A percentile compares a stretch with the other conserved stretches of the same genome.
These are phyloP conservation scores for Backusella liffmaniae DNA, from an alignment of 192 early-diverging fungal genomes.

Conservation along the genomic window DNA sequence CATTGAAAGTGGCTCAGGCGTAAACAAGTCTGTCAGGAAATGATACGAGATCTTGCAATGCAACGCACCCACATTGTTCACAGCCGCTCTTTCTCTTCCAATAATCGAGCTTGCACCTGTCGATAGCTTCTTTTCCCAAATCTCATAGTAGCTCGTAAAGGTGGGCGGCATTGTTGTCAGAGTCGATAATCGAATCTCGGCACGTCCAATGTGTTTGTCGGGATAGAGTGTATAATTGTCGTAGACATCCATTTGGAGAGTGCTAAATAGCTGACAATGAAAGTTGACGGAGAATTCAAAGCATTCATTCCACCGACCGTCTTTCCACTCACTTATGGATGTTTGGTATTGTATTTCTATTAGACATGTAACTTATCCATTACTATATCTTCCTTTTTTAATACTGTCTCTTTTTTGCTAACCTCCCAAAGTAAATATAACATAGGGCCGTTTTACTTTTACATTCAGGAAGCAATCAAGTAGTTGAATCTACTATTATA, in stretches of 20 bases:
- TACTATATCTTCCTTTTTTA: neutral
- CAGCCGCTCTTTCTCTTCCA: slow-evolving; percentile 14
- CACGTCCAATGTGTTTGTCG: slow-evolving; percentile 65
- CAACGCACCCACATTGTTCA: slow-evolving; percentile 65
- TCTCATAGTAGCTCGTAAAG: slow-evolving; percentile 74
- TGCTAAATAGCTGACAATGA: slow-evolving; percentile 75
- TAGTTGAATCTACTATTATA: slow-evolving; percentile 51
- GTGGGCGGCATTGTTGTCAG: slow-evolving; percentile 63
- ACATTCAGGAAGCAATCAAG: slow-evolving; percentile 57
- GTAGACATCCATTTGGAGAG: slow-evolving; percentile 67
- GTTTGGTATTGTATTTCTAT: slow-evolving; percentile 65
- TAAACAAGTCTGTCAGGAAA: slow-evolving; percentile 18
- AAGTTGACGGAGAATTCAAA: slow-evolving; percentile 69
- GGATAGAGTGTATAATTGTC: slow-evolving; percentile 59
- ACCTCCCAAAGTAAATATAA: slow-evolving; percentile 61
- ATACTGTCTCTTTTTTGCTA: neutral
- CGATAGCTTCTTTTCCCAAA: slow-evolving; percentile 71
- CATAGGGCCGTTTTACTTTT: slow-evolving; percentile 60
- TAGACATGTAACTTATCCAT: no score
- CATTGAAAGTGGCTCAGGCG: neutral
- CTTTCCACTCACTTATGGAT: slow-evolving; percentile 50
- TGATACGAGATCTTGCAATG: slow-evolving; percentile 66
- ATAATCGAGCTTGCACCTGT: slow-evolving; percentile 60
- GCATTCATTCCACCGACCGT: slow-evolving; percentile 69
- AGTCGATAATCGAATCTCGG: slow-evolving; percentile 61